Percentiles rank a stretch among this genome's conserved stretches.
Evolutionary conservation across 106 monocot species (phyloP).

Genomic region (Dendrobium officinale): DNA sequence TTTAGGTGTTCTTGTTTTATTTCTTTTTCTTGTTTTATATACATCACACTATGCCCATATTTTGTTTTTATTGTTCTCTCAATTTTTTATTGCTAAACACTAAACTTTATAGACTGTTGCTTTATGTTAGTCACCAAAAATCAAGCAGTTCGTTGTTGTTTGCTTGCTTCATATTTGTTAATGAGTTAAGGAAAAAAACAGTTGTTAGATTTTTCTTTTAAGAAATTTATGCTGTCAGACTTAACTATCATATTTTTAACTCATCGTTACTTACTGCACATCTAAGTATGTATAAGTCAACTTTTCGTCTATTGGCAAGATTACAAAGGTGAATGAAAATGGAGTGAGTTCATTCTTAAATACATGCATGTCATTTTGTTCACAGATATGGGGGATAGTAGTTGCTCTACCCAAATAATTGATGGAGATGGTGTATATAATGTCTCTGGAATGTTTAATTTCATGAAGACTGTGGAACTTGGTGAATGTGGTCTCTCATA

Average conservation of each 20-base stretch:
- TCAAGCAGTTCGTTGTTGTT: neutral
- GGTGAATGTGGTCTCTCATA: conserved; percentile 69
- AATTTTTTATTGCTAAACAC: neutral
- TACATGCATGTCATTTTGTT: neutral
- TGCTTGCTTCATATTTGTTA: neutral
- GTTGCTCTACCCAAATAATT: conserved; percentile 50
- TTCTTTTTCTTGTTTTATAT: too few species aligned
- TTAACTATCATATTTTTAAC: neutral
- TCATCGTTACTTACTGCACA: neutral
- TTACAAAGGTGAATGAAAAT: neutral
- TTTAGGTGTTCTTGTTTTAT: too few species aligned
- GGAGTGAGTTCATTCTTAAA: neutral
- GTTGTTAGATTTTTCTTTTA: neutral
- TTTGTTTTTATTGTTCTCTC: neutral
- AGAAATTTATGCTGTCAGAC: neutral
- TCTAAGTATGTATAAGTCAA: neutral
- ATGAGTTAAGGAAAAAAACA: too few species aligned
- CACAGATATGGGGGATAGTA: conserved; percentile 42
- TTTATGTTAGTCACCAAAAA: neutral
- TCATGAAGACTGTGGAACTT: conserved; percentile 38
- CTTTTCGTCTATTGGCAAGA: neutral
- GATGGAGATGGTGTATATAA: conserved; percentile 66
- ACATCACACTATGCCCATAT: neutral
- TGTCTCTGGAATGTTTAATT: conserved; percentile 33
- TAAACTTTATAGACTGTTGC: neutral